phyloP scores from a whole-genome alignment of 208 protist genomes.

The Porcisia hertigi region DNA sequence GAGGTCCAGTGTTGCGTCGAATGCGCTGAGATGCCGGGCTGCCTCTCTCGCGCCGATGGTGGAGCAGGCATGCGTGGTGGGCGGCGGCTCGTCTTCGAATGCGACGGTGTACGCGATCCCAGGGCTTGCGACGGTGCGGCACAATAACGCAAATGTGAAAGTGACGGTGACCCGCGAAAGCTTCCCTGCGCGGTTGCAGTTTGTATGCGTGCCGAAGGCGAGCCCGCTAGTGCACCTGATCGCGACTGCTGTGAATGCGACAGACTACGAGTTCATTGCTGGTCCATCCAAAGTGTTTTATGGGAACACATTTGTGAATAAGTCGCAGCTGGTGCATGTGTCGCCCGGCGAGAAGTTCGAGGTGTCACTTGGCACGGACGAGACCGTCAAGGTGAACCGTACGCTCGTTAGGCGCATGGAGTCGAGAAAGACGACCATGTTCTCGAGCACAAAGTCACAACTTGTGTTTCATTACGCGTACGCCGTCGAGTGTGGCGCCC shows the following conservation, averaged over 20 bases:
- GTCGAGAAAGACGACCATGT: slow-evolving; percentile 27
- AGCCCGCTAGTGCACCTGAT: slow-evolving; percentile 35
- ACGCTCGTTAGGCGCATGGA: slow-evolving; percentile 26
- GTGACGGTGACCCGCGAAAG: slow-evolving; percentile 41
- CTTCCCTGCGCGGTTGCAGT: slow-evolving; percentile 42
- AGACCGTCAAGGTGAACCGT: slow-evolving; percentile 38
- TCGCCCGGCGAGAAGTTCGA: slow-evolving; percentile 49
- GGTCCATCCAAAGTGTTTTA: slow-evolving; percentile 52
- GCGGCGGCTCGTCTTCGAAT: slow-evolving; percentile 25
- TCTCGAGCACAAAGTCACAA: slow-evolving; percentile 23
- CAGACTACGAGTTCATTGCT: slow-evolving; percentile 49
- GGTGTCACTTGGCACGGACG: slow-evolving; percentile 49
- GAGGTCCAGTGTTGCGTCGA: background rate
- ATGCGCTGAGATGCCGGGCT: no score
- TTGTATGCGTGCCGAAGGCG: slow-evolving; percentile 40
- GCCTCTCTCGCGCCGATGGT: slow-evolving; percentile 25
- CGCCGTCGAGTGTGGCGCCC: slow-evolving; percentile 23
- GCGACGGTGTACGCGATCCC: slow-evolving; percentile 49
- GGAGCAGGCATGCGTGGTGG: slow-evolving; percentile 18
- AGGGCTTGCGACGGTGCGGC: slow-evolving; percentile 38
- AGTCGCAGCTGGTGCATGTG: slow-evolving; percentile 43
- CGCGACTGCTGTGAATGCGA: slow-evolving; percentile 48
- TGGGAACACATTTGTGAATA: slow-evolving; percentile 49
- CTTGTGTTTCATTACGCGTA: slow-evolving; percentile 31
- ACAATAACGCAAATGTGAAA: slow-evolving; percentile 46